Evolutionary conservation across 257 asterid genomes (phyloP).

Genomic region (Ballota nigra): DNA sequence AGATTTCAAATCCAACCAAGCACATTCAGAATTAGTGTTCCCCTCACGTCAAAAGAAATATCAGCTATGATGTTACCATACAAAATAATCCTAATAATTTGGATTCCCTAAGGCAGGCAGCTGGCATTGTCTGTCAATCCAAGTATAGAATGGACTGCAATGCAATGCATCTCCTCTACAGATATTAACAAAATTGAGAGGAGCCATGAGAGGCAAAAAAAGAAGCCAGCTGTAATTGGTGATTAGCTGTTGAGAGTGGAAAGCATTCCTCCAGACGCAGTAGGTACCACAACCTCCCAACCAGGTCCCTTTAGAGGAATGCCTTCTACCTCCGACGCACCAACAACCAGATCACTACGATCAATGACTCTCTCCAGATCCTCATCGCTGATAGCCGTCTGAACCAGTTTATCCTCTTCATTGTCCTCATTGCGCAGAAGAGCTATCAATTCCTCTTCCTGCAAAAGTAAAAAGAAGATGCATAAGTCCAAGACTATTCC

Average conservation of each 20-base stretch:
- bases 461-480: not conserved
- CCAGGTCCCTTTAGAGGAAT: constrained; percentile 93
- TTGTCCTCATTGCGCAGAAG: constrained; percentile 71
- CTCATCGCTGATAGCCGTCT: constrained; percentile 73
- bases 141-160: not conserved
- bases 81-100: not conserved
- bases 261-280: constrained; percentile 78
- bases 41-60: not conserved
- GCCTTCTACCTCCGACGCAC: constrained; percentile 14
- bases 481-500: not conserved
- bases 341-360: constrained; percentile 65
- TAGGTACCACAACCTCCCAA: constrained; percentile 96
- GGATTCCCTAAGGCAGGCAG: not conserved
- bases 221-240: not conserved
- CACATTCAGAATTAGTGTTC: too few relatives aligned
- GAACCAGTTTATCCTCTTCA: constrained; percentile 76
- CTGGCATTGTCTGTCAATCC: constrained; percentile 1
- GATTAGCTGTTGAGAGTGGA: constrained; percentile 68
- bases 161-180: constrained; percentile 28
- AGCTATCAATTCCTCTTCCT: constrained; percentile 88
- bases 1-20: not conserved
- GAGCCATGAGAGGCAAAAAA: constrained; percentile 13
- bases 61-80: not conserved
- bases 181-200: constrained; percentile 37
- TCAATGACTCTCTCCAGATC: constrained; percentile 77